Percentiles rank a stretch among this genome's conserved stretches.
phyloP scores from a whole-genome alignment of 2,329 filamentous ascomycete species.

The Botrytis fabae region DNA sequence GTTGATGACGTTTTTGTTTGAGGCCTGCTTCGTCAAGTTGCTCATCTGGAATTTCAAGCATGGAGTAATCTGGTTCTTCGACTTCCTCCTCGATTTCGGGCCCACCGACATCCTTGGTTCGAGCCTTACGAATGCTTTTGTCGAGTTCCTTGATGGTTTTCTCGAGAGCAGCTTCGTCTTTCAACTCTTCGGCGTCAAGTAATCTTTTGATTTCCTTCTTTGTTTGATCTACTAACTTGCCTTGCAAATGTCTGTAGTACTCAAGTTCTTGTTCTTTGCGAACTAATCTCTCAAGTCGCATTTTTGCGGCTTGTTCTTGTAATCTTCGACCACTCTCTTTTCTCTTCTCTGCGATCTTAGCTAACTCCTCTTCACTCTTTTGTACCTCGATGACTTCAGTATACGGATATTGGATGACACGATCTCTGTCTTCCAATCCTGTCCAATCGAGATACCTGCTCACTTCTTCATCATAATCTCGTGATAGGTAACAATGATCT shows the following conservation, averaged over 20 bases:
- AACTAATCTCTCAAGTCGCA: slow-evolving; percentile 92
- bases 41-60: slow-evolving; percentile 87
- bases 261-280: slow-evolving; percentile 94
- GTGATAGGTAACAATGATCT: slow-evolving; percentile 87
- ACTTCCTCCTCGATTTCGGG: slow-evolving; percentile 75
- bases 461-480: slow-evolving; percentile 79
- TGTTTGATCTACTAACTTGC: slow-evolving; percentile 68
- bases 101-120: slow-evolving; percentile 89
- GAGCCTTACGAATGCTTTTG: slow-evolving; percentile 81
- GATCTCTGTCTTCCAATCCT: slow-evolving; percentile 83
- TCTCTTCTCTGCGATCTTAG: slow-evolving; percentile 85
- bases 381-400: slow-evolving; percentile 87
- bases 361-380: slow-evolving; percentile 93
- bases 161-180: slow-evolving; percentile 85
- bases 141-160: slow-evolving; percentile 86
- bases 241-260: slow-evolving; percentile 84
- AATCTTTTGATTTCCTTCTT: slow-evolving; percentile 90
- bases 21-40: slow-evolving; percentile 87
- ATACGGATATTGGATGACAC: slow-evolving; percentile 88
- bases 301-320: slow-evolving; percentile 95
- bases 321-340: slow-evolving; percentile 89
- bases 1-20: slow-evolving; percentile 91
- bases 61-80: slow-evolving; percentile 80
- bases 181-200: slow-evolving; percentile 86
- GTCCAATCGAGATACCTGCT: slow-evolving; percentile 82